Percentiles rank a stretch among this genome's conserved stretches.
phyloP scores from a whole-genome alignment of 345 rosid genomes.

The Syzygium aromaticum region DNA sequence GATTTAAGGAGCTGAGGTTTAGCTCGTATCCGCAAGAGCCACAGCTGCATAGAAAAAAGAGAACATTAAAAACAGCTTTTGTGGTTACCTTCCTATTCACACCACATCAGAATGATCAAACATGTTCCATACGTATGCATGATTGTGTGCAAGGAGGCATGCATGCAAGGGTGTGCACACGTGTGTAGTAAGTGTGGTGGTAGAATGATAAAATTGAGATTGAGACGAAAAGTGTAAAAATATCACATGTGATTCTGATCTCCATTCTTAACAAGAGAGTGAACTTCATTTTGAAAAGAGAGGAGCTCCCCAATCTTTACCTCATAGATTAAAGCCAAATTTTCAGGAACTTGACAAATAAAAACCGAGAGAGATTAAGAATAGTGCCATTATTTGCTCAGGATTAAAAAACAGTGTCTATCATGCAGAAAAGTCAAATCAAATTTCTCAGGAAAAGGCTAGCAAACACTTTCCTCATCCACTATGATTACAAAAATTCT shows the following conservation, averaged over 20 bases:
- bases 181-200: not conserved
- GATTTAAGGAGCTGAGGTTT: constrained; percentile 77
- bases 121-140: not conserved
- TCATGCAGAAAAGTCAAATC: not conserved
- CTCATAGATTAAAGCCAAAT: not conserved
- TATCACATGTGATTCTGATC: not conserved
- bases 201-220: not conserved
- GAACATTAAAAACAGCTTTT: not conserved
- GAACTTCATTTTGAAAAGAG: not conserved
- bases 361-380: not conserved
- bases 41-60: constrained; percentile 51
- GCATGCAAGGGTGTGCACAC: not conserved
- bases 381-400: not conserved
- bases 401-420: not conserved
- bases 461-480: not conserved
- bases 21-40: constrained; percentile 91
- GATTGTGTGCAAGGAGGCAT: not conserved
- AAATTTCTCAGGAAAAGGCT: not conserved
- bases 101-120: not conserved
- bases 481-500: not conserved
- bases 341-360: not conserved
- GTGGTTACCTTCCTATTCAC: not conserved
- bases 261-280: not conserved
- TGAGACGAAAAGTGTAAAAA: not conserved
- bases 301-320: not conserved